These are phyloP conservation scores for Candida sojae DNA, from an alignment of 1,139 yeast genomes.

Conservation along the genomic window DNA sequence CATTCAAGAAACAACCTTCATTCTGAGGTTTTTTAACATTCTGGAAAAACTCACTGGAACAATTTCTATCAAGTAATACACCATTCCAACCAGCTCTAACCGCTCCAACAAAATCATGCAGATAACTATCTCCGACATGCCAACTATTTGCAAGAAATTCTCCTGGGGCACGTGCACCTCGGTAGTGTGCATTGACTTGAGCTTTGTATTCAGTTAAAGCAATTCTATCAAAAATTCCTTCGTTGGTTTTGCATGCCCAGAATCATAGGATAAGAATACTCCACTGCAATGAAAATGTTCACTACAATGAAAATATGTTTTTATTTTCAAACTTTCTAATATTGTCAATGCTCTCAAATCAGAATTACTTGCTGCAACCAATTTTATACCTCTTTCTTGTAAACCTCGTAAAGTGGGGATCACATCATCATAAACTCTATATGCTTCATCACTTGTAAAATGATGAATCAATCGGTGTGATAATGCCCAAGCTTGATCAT, in stretches of 20 bases:
- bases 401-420: conserved; percentile 43
- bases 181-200: conserved; percentile 2
- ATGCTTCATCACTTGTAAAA: conserved; percentile 54
- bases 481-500: conserved; percentile 22
- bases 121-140: conserved; percentile 68
- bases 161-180: conserved; percentile 14
- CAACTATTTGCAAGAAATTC: conserved; percentile 36
- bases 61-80: conserved; percentile 49
- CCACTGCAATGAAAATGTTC: conserved; percentile 36
- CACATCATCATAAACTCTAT: conserved; percentile 56
- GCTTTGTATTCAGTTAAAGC: conserved; percentile 8
- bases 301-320: conserved; percentile 33
- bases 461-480: conserved; percentile 43
- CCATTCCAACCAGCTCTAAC: conserved; percentile 63
- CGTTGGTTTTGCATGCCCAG: conserved; percentile 56
- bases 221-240: conserved; percentile 47
- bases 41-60: conserved; percentile 23
- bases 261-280: conserved; percentile 55
- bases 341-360: conserved; percentile 52
- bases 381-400: conserved; percentile 27
- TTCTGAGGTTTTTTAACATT: conserved; percentile 7
- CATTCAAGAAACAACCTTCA: conserved; percentile 12
- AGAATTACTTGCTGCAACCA: conserved; percentile 60
- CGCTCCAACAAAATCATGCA: conserved; percentile 56
- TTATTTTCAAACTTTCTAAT: conserved; percentile 46